Base-by-base conservation (phyloP, 1,284 basidiomycete species). In the Heterobasidion parviporum region DNA sequence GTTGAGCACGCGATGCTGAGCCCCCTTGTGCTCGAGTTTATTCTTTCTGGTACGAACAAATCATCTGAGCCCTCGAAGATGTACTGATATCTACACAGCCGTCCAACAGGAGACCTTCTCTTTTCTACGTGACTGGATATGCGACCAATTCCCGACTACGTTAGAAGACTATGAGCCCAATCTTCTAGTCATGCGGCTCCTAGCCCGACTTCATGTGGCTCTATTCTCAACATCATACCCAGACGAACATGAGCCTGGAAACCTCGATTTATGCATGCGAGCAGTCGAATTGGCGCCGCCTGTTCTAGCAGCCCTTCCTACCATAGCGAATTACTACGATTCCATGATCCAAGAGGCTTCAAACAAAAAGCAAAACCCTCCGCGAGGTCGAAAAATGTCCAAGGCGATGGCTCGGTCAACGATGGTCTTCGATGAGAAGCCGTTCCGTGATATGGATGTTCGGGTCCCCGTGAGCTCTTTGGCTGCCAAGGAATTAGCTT, bases 21-120 rank as follows among this genome's bases (percentile, higher is more conserved):
- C 2, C 59, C 55, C 8, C 41, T 54, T 38, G 45, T 33, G 3
- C 45, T 60, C 9, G 55, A 60, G 20, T 60, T 54, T 35, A 57
- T 60, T 2, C 8, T 60, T 15, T 57, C 59, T 4, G 49, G 59
- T 60, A 35, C 33, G 55, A 8, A n/a, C 8, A 12, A 16, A 10
- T 6, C 2, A 15, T 50, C 35, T 33, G 16, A 12, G 41, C 20
- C 12, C 12, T 15, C 14, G 1, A 8, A 8, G 20, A 18, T 10
- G 6, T 6, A 43, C 57, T 35, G 51, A 10, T 1, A 36, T 34
- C 26, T 45, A 43, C 45, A 35, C 51, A 60, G 59, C 59, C 12
- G 8, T 60, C 53, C 8, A 16, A 1, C 7, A 43, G 1, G 44
- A 32, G 6, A 36, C 46, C 1, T 43, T 9, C 20, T 5, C 15